These are phyloP conservation scores for Cymbidium sinense DNA, from an alignment of 106 monocot genomes.

Conservation along the genomic window DNA sequence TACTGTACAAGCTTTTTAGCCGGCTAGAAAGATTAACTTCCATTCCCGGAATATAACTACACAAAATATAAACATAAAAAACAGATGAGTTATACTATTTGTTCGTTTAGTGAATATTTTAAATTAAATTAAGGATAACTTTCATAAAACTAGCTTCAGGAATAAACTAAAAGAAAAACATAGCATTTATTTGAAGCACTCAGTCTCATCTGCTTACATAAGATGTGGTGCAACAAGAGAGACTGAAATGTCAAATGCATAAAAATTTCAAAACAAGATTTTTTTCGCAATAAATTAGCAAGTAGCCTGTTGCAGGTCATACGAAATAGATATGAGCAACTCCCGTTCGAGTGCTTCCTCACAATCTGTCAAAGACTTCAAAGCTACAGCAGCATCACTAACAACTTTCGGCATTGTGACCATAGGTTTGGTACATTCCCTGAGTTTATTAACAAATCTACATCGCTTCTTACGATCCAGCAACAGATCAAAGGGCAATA, in stretches of 20 bases:
- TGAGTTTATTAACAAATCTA: slow-evolving; percentile 46
- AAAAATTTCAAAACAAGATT: neutral
- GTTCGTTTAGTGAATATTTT: neutral
- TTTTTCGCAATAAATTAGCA: neutral
- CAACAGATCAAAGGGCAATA: slow-evolving; percentile 92
- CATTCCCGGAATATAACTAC: slow-evolving; percentile 97
- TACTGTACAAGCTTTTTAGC: slow-evolving; percentile 92
- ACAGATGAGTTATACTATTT: neutral
- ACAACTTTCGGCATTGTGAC: slow-evolving; percentile 44
- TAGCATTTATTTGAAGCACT: neutral
- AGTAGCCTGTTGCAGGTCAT: slow-evolving; percentile 15
- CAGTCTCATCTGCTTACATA: neutral
- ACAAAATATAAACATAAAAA: neutral
- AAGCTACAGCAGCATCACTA: slow-evolving; percentile 67
- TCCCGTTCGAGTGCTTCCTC: slow-evolving; percentile 88
- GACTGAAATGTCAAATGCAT: neutral
- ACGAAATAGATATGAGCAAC: slow-evolving; percentile 92
- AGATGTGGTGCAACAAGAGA: neutral
- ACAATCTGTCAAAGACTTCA: slow-evolving; percentile 71
- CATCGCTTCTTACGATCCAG: slow-evolving; percentile 71
- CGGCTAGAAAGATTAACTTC: slow-evolving; percentile 81
- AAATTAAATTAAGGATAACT: neutral
- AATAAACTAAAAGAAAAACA: neutral
- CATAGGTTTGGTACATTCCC: slow-evolving; percentile 22
- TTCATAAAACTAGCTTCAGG: neutral